Base-by-base conservation (phyloP, 2,329 filamentous ascomycete species). In the Colletotrichum somersetense region DNA sequence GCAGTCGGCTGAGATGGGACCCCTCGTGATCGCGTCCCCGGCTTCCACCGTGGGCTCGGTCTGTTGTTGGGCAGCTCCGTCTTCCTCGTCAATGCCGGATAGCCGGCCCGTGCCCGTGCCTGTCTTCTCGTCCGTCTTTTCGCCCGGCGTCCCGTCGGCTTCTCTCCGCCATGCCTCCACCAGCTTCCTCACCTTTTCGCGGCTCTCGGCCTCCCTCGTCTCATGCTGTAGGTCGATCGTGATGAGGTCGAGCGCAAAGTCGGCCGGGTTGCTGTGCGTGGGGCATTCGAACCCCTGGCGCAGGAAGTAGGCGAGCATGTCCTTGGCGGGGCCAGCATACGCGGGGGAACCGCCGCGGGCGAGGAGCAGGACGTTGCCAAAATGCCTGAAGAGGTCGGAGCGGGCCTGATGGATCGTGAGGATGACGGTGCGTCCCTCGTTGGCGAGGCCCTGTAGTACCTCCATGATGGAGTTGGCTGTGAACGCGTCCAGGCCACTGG, bases 351-450 rank as follows among this genome's bases (percentile, higher is more conserved):
- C 93, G 0, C 92, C 92, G 20, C 91, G 85, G 0, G 93, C 91
- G 1, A 95, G 85, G 1, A 95, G 86, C 1, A 95, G 81, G 0
- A 95, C 85, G 67, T 91, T 93, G 1, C 91, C 91, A 77, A 95
- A 95, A 72, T 91, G 88, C 26, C 84, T 83, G 77, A 94, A 95
- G 0, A 94, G 80, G 73, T 94, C 91, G 0, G 91, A 93, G 3
- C 92, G 89, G 1, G 92, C 91, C 78, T 95, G 93, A 70, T 95
- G 93, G 46, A 95, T 93, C 0, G 92, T 94, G n/a, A 94, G 84
- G 55, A 95, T 89, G 1, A 95, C 80, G 0, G 92, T 95, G 7
- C 92, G 88, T 1, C 92, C 92, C 81, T 95, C 92, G 30, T 89
- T 88, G 0, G 92, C 92, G 2, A 95, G 84, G 2, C 90, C 90